phyloP scores from a whole-genome alignment of 1,139 yeast genomes.

The Debaryomyces subglobosus region DNA sequence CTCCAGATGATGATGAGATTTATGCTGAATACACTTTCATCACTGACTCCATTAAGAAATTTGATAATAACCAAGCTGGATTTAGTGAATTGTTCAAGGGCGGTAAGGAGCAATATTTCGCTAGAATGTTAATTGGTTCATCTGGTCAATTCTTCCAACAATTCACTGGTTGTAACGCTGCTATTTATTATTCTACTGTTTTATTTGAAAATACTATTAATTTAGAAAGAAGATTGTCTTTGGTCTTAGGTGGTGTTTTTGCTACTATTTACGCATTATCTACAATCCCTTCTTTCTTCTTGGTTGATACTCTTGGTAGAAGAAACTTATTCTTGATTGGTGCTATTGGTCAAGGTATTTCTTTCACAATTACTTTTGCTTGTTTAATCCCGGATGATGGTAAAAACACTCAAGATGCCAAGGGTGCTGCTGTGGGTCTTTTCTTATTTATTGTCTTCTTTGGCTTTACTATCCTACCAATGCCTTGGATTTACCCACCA shows the following conservation, averaged over 20 bases:
- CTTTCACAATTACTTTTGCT: conserved; percentile 42
- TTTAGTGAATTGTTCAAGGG: conserved; percentile 54
- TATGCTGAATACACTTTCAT: conserved; percentile 42
- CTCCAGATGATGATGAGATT: conserved; percentile 46
- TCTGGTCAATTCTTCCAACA: conserved; percentile 54
- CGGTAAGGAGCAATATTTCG: conserved; percentile 57
- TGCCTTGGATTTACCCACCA: conserved; percentile 61
- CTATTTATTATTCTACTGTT: conserved; percentile 64
- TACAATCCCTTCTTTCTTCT: conserved; percentile 61
- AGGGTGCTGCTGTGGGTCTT: conserved; percentile 53
- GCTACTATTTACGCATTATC: conserved; percentile 60
- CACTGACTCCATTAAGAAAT: conserved; percentile 44
- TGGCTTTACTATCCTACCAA: conserved; percentile 55
- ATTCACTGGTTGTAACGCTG: conserved; percentile 63
- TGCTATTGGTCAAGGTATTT: conserved; percentile 45
- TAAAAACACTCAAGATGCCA: conserved; percentile 31
- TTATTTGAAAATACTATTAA: conserved; percentile 56
- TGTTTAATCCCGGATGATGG: conserved; percentile 32
- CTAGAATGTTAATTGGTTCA: conserved; percentile 59
- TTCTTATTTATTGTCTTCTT: conserved; percentile 54
- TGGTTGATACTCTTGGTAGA: conserved; percentile 64
- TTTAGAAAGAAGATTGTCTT: conserved; percentile 50
- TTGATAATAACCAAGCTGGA: conserved; percentile 38
- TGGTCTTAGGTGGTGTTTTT: conserved; percentile 63
- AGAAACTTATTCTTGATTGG: conserved; percentile 57